phyloP scores from a whole-genome alignment of 1,284 basidiomycete species.

The Rhodotorula sp. region DNA sequence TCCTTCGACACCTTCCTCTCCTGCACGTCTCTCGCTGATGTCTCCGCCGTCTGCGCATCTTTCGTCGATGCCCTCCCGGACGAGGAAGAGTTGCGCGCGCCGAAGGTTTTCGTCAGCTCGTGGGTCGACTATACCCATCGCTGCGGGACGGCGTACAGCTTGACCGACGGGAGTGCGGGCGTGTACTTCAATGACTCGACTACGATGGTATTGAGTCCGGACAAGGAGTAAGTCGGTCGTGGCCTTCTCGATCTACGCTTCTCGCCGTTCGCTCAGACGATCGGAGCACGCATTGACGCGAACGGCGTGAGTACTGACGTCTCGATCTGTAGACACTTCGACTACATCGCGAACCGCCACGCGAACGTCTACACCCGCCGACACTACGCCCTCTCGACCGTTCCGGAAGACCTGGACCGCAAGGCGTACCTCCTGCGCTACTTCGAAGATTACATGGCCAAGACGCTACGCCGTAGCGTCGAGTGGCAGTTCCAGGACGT shows the following conservation, averaged over 20 bases:
- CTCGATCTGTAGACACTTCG: conserved; percentile 65
- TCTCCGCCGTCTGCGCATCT: not conserved
- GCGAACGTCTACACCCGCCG: conserved; percentile 45
- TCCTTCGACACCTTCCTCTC: conserved; percentile 32
- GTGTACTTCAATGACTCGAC: conserved; percentile 96
- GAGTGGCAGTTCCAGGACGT: conserved; percentile 74
- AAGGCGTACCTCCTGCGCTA: conserved; percentile 89
- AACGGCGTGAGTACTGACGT: not conserved
- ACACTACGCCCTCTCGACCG: conserved; percentile 45
- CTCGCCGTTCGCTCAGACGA: not conserved
- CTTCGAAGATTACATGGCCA: conserved; percentile 89
- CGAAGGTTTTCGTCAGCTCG: conserved; percentile 85
- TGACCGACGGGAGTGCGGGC: conserved; percentile 90
- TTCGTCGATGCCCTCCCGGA: conserved; percentile 4
- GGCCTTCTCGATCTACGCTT: conserved; percentile 14
- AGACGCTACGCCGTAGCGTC: conserved; percentile 74
- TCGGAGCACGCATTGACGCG: not conserved
- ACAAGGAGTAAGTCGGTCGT: conserved; percentile 63
- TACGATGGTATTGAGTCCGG: conserved; percentile 74
- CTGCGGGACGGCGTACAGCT: conserved; percentile 96
- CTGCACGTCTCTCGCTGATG: conserved; percentile 1
- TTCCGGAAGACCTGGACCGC: conserved; percentile 64
- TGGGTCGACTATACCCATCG: conserved; percentile 99
- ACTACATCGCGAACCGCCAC: conserved; percentile 60
- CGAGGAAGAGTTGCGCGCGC: conserved; percentile 1